A percentile compares a stretch with the other conserved stretches of the same genome.
Conservation (phyloP, 768 basidiomycete genomes). For the Lactifluus piperatus region DNA sequence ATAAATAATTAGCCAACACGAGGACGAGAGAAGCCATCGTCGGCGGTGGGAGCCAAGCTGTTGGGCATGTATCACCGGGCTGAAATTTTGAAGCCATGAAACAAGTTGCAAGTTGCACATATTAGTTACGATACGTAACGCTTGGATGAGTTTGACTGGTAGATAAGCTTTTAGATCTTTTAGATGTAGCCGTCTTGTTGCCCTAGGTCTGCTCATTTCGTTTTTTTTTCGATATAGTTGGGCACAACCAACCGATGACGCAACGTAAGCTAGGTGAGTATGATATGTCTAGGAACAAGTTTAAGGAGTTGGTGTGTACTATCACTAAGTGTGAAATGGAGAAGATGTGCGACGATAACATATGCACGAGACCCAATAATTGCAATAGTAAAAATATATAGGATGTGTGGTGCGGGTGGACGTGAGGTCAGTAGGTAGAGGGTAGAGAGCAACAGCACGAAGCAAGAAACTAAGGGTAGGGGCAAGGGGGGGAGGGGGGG, state of each 20-base stretch:
- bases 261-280: neutral
- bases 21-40: too few species aligned
- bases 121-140: too few species aligned
- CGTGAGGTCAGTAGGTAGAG: neutral
- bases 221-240: too few species aligned
- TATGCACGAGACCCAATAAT: neutral
- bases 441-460: neutral
- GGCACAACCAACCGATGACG: neutral
- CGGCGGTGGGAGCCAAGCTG: too few species aligned
- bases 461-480: neutral
- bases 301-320: slow-evolving; percentile 5
- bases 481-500: too few species aligned
- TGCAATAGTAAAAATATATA: slow-evolving; percentile 2
- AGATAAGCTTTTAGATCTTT: neutral
- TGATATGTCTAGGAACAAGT: neutral
- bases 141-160: neutral
- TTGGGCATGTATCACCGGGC: too few species aligned
- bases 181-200: neutral
- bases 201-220: neutral
- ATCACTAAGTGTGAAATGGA: neutral
- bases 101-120: too few species aligned
- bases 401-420: neutral
- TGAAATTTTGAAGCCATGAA: neutral
- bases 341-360: neutral
- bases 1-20: too few species aligned